phyloP scores from a whole-genome alignment of 768 basidiomycete genomes.

The Mycena vitilis region DNA sequence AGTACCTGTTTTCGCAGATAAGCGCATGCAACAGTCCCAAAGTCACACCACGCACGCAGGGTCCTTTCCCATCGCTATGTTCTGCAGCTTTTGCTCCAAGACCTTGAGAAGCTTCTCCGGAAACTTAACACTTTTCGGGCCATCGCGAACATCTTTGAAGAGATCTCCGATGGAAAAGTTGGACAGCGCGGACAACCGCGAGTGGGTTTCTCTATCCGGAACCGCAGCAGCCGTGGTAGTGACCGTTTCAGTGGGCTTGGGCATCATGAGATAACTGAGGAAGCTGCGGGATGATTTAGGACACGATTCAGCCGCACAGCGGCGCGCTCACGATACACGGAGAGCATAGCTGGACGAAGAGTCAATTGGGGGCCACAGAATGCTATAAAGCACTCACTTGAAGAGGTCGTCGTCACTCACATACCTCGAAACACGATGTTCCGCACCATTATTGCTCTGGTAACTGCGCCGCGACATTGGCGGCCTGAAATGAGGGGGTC shows the following conservation, averaged over 20 bases:
- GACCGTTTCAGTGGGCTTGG: constrained; percentile 59
- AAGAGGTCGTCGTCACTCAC: constrained; percentile 89
- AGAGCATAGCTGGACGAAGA: constrained; percentile 72
- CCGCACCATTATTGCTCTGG: constrained; percentile 64
- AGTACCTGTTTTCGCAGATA: constrained; percentile 66
- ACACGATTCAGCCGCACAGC: constrained; percentile 28
- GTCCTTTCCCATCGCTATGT: constrained; percentile 95
- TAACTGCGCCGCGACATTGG: constrained; percentile 83
- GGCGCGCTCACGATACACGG: constrained; percentile 79
- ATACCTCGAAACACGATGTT: constrained; percentile 79
- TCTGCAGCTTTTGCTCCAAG: constrained; percentile 88
- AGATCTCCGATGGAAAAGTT: constrained; percentile 79
- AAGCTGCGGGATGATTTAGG: constrained; percentile 57
- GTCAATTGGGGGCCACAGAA: constrained; percentile 19
- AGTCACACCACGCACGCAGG: constrained; percentile 69
- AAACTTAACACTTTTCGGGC: constrained; percentile 89
- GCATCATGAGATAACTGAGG: constrained; percentile 76
- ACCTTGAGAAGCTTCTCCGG: constrained; percentile 95
- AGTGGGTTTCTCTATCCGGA: constrained; percentile 74
- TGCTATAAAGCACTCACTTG: constrained; percentile 60
- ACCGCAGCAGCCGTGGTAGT: constrained; percentile 31
- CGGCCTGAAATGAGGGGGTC: constrained; percentile 19
- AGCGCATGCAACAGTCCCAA: not conserved
- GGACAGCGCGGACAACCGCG: constrained; percentile 76
- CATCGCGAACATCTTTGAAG: constrained; percentile 82